These are phyloP conservation scores for Sarcomyxa edulis DNA, from an alignment of 768 basidiomycete species.

Conservation along the genomic window DNA sequence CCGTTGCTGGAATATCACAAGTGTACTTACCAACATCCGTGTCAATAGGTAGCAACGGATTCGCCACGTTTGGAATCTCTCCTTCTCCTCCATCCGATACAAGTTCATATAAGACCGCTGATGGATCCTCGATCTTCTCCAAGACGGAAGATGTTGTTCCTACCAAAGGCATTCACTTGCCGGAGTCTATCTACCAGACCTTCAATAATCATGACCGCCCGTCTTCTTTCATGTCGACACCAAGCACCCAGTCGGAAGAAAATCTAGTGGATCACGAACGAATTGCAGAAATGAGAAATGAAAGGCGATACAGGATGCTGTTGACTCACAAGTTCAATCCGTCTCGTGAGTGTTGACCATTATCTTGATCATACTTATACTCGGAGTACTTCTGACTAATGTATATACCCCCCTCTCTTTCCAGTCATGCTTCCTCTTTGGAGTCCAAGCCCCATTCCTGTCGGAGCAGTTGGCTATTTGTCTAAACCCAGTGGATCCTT, in stretches of 20 bases:
- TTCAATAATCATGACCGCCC: constrained; percentile 21
- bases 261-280: constrained; percentile 32
- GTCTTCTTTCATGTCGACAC: constrained; percentile 16
- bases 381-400: neutral
- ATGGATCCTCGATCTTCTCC: no score
- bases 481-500: constrained; percentile 65
- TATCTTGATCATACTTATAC: constrained; percentile 5
- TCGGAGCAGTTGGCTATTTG: constrained; percentile 77
- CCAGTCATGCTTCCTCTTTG: constrained; percentile 66
- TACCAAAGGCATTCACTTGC: constrained; percentile 25
- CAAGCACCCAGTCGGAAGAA: no score
- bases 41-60: no score
- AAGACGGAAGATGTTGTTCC: no score
- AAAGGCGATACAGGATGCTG: constrained; percentile 63
- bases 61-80: no score
- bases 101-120: no score
- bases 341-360: constrained; percentile 40
- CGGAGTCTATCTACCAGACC: constrained; percentile 33
- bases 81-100: no score
- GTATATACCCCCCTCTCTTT: no score
- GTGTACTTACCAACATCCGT: no score
- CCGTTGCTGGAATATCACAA: neutral
- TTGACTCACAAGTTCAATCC: constrained; percentile 66
- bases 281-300: constrained; percentile 43
- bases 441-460: constrained; percentile 53